Evolutionary conservation across 2,329 filamentous ascomycete species (phyloP), one percentile per base, ranked within the genome.

Genomic region (Huntiella omanensis): DNA sequence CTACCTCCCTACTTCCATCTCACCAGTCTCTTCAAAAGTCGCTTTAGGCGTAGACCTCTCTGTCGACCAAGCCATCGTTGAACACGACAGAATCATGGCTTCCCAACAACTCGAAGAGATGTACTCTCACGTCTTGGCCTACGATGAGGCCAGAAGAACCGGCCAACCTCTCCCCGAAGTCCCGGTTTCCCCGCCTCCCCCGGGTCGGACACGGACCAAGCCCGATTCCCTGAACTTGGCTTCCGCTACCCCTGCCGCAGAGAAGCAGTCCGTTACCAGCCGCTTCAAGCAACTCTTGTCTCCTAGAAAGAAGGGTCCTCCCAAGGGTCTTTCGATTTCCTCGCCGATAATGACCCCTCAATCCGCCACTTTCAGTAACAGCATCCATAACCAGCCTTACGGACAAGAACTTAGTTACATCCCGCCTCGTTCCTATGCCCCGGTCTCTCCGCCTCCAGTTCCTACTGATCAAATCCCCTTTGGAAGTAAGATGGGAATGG

Each of bases 41-140:
- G 65, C 73, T 47, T 64, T 73, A 53, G 75, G 75, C 45, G 73
- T 78, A 49, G 75, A 83, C 50, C 71, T 70, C 12, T 77, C 75
- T 16, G 83, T 95, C 50, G 85, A 95, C 59, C 77, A 80, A 49
- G 71, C 70, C 49, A 72, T 94, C 12, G 71, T 95, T 17, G 73
- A 80, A 49, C 71, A 74, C 50, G 83, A 94, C 61, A 75, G 73
- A 58, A 69, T 72, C 56, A 79, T 80, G 65, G 77, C 83, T 52
- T 78, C 91, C 60, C 70, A 79, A 53, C 83, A 94, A 59, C 77
- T 95, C 61, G 86, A 94, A 60, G 77, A 83, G 55, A 77, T 96
- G 59, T 96, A 95, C 63, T 85, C 79, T 51, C 81, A 86, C 54
- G 87, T 94, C 52, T 81, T 94, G 77, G 84, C 86, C 60, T 83